phyloP scores from a whole-genome alignment of 2,329 filamentous ascomycete genomes.

The Trichoderma koningii region DNA sequence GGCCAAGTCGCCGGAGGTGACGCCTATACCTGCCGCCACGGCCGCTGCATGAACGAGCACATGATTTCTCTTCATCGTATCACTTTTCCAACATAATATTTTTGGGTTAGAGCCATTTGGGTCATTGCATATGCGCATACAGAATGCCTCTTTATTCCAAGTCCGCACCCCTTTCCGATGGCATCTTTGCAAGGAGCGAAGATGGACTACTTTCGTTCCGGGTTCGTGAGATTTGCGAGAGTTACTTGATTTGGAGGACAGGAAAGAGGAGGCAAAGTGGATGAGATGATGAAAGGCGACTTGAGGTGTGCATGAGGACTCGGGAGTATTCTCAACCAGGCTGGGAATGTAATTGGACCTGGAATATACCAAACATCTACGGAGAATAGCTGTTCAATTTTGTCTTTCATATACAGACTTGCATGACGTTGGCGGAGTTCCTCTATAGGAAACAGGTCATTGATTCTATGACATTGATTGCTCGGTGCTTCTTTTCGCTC shows the following conservation, averaged over 20 bases:
- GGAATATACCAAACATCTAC: slow-evolving; percentile 23
- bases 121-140: slow-evolving; percentile 21
- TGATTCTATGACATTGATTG: slow-evolving; percentile 8
- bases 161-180: neutral
- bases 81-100: neutral
- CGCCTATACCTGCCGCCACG: slow-evolving; percentile 9
- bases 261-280: slow-evolving; percentile 4
- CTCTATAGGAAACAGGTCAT: neutral
- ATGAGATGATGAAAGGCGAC: neutral
- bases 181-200: neutral
- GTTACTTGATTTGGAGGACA: neutral
- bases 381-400: slow-evolving; percentile 5
- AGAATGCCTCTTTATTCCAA: slow-evolving; percentile 21
- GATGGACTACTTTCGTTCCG: neutral
- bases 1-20: slow-evolving; percentile 21
- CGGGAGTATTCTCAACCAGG: neutral
- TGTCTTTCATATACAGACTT: slow-evolving; percentile 7
- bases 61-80: neutral
- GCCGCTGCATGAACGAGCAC: slow-evolving; percentile 18
- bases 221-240: neutral
- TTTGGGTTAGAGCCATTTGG: slow-evolving; percentile 11
- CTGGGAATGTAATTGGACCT: slow-evolving; percentile 18
- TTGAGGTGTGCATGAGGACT: neutral
- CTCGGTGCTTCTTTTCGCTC: neutral
- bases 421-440: neutral